phyloP scores from a whole-genome alignment of 441 rosid species.

The Populus hybrid region DNA sequence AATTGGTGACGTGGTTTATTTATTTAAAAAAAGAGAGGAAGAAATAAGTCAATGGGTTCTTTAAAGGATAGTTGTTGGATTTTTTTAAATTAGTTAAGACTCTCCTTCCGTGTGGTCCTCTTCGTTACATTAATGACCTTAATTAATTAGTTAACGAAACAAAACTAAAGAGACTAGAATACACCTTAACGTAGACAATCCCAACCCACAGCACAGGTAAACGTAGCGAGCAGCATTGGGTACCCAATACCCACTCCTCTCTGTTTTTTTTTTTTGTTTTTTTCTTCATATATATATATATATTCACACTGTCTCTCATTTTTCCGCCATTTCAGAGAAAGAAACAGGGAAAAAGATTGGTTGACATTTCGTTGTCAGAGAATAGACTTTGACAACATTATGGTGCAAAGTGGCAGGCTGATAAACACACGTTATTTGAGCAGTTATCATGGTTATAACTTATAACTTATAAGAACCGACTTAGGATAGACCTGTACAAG shows the following conservation, averaged over 20 bases:
- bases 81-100: too few species aligned
- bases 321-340: slow-evolving; percentile 38
- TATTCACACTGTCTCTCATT: background rate
- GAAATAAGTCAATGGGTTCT: too few species aligned
- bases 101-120: background rate
- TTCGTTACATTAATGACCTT: background rate
- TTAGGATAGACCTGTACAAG: too few species aligned
- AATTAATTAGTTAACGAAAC: background rate
- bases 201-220: background rate
- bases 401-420: background rate
- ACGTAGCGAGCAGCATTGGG: background rate
- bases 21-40: too few species aligned
- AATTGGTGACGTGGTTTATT: too few species aligned
- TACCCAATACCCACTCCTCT: background rate
- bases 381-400: background rate
- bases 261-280: background rate
- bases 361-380: background rate
- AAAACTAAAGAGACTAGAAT: background rate
- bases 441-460: too few species aligned
- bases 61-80: too few species aligned
- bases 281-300: background rate
- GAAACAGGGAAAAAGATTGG: slow-evolving; percentile 14
- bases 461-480: too few species aligned
- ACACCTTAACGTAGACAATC: background rate
- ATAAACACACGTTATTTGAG: background rate